Conservation (phyloP, 2,329 filamentous ascomycete species). For the Sarocladiaceae sp. region DNA sequence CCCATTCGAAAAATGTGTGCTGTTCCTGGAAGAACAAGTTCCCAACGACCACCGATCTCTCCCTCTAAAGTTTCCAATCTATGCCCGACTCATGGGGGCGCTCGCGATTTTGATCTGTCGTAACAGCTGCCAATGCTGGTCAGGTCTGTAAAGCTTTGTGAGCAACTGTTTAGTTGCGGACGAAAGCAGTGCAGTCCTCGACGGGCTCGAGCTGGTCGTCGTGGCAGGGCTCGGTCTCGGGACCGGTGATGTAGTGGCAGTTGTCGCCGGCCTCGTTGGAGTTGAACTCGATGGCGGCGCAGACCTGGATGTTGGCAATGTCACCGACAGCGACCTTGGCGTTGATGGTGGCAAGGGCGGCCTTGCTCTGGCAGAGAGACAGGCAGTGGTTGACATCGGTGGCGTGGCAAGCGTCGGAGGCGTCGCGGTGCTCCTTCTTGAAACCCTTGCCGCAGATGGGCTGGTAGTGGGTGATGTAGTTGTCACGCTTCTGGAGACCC, state of each 20-base stretch:
- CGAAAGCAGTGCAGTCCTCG: conserved; percentile 16
- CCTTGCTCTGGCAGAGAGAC: conserved; percentile 18
- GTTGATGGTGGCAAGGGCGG: conserved; percentile 16
- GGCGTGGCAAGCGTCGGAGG: conserved; percentile 14
- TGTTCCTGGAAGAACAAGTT: conserved; percentile 1
- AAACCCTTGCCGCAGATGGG: conserved; percentile 21
- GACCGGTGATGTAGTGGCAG: conserved; percentile 20
- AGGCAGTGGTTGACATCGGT: conserved; percentile 20
- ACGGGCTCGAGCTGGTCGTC: conserved; percentile 18
- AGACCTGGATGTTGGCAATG: conserved; percentile 16
- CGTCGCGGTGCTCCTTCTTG: conserved; percentile 17
- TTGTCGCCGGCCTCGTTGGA: conserved; percentile 15
- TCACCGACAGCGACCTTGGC: conserved; percentile 14
- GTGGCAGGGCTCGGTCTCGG: conserved; percentile 19
- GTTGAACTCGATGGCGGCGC: conserved; percentile 19
- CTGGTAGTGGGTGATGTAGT: conserved; percentile 19
- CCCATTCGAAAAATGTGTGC: background rate
- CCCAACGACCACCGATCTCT: background rate
- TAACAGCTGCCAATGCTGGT: no score
- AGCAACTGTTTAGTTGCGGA: conserved; percentile 22
- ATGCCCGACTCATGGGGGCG: no score
- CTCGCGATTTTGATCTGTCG: no score
- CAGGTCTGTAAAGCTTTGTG: no score
- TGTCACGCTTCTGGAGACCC: conserved; percentile 3
- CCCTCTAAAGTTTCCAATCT: no score